Base-by-base conservation (phyloP, 2,329 filamentous ascomycete genomes). In the Lasiodiplodia hormozganensis region DNA sequence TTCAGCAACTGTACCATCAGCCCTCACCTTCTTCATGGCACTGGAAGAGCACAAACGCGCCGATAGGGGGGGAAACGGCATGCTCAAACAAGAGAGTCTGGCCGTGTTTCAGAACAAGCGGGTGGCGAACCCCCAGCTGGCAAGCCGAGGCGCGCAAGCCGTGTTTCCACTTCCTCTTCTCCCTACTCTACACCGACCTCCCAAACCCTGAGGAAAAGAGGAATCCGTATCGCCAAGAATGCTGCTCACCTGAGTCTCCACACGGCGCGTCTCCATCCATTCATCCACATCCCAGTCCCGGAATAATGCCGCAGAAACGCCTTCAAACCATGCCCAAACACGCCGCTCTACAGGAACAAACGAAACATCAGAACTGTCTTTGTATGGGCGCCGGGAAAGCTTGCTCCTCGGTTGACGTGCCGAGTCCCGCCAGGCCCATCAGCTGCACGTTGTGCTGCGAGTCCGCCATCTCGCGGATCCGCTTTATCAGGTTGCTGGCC, bases 401-500 rank as follows among this genome's bases (percentile, higher is more conserved):
- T 11, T 14, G 28, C 8, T 49, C 40, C n/a, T 16, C 52, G 28
- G 21, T 34, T 14, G 64, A 34, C 23, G 43, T 43, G 14, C 65
- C 40, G 31, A 54, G n/a, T n/a, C 53, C 54, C 16, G 43, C 8
- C 47, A 68, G n/a, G 7, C 67, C 67, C 67, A 68, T 56, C 28
- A 64, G 21, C 21, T 64, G 57, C 67, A 57, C 2, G 16, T 53
- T 65, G 23, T 75, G 72, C 51, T 72, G 72, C 7, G 71, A 71
- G 51, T 79, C 79, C 18, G 78, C 76, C 77, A 82, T 77, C 43
- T 81, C 80, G 18, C 81, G 77, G 34, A 85, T 83, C 51, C 77
- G 79, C 70, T 83, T 83, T 74, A 85, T 81, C 52, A 85, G 72
- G 68, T 82, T 79, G 67, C 79, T 81, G 40, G 5, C 1, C 28